Evolutionary conservation across 331 rosid genomes (phyloP).

Genomic region (Acacia pycnantha): DNA sequence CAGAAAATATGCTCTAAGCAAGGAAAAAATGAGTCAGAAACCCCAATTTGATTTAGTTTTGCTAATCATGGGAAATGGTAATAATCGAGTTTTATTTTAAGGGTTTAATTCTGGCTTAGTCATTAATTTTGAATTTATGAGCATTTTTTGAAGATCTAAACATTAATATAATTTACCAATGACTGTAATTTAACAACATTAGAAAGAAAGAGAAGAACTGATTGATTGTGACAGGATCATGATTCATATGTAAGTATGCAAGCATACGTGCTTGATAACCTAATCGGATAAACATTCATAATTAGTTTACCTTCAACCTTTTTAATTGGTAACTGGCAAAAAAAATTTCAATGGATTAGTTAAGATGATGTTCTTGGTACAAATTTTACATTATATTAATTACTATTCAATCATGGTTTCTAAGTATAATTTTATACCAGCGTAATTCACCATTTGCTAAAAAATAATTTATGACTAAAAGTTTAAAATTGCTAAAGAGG

Average conservation of each 20-base stretch:
- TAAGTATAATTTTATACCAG: neutral
- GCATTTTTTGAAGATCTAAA: neutral
- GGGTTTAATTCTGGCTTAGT: constrained; percentile 14
- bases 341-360: neutral
- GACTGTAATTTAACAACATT: neutral
- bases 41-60: neutral
- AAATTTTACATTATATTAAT: neutral
- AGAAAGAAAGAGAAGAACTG: neutral
- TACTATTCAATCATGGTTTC: neutral
- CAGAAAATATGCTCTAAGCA: neutral
- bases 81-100: neutral
- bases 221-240: neutral
- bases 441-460: neutral
- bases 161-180: neutral
- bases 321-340: neutral
- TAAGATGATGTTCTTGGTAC: constrained; percentile 6
- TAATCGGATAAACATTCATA: neutral
- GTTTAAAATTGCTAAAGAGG: neutral
- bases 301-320: neutral
- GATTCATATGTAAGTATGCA: neutral
- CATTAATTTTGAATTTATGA: neutral
- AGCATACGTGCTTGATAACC: neutral
- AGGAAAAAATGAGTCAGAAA: constrained; percentile 11
- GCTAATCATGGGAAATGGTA: neutral
- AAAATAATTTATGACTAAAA: neutral